These are phyloP conservation scores for Termitomyces sp. DNA, from an alignment of 768 basidiomycete genomes.

Conservation along the genomic window DNA sequence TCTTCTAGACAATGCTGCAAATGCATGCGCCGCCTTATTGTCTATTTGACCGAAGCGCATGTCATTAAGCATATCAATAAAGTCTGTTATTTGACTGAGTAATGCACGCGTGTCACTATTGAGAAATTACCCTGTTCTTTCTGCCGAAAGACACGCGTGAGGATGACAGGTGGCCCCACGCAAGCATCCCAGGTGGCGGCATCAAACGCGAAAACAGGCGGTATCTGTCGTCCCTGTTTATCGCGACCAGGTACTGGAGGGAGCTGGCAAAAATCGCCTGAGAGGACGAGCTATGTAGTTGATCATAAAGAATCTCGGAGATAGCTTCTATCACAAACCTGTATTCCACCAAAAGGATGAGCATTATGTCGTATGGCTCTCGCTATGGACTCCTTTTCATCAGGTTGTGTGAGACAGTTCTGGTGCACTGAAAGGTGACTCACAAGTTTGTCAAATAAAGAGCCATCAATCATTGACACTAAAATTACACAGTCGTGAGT, in stretches of 20 bases:
- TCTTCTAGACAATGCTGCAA: conserved; percentile 49
- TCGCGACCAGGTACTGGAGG: conserved; percentile 66
- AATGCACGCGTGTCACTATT: background rate
- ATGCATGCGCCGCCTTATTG: conserved; percentile 34
- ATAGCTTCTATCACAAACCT: conserved; percentile 38
- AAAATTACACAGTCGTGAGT: background rate
- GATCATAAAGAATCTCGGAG: background rate
- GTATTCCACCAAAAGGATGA: conserved; percentile 80
- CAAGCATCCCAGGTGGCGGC: conserved; percentile 66
- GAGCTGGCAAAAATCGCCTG: conserved; percentile 89
- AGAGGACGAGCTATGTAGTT: conserved; percentile 62
- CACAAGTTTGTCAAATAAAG: conserved; percentile 77
- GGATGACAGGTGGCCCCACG: conserved; percentile 45
- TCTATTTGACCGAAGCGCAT: conserved; percentile 75
- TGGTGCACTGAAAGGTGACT: conserved; percentile 2
- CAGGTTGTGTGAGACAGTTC: conserved; percentile 4
- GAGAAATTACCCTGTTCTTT: conserved; percentile 59
- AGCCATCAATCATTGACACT: conserved; percentile 91
- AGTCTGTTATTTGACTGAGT: conserved; percentile 30
- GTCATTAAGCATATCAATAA: conserved; percentile 82
- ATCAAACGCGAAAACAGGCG: conserved; percentile 72
- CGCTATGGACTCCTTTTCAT: conserved; percentile 59
- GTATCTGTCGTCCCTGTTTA: conserved; percentile 40
- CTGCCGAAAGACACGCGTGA: conserved; percentile 83
- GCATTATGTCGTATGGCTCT: conserved; percentile 44